A percentile compares a stretch with the other conserved stretches of the same genome.
These are phyloP conservation scores for Boletus rubroflammeus DNA, from an alignment of 768 basidiomycete species.

Conservation along the genomic window DNA sequence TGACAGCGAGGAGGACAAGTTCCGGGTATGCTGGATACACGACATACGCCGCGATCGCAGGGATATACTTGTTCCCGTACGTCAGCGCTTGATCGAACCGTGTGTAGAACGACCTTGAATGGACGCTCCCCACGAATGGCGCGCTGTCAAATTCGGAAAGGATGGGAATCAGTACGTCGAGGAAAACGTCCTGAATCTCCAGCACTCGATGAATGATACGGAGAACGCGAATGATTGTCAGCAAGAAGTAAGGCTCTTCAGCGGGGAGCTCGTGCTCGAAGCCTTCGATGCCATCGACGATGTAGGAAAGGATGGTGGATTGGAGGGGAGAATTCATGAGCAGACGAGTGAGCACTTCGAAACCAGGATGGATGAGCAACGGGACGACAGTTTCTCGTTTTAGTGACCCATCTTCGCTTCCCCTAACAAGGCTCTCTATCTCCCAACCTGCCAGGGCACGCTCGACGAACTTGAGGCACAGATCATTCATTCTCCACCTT, in stretches of 20 bases:
- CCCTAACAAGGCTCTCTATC: constrained; percentile 64
- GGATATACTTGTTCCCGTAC: constrained; percentile 67
- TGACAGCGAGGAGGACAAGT: constrained; percentile 71
- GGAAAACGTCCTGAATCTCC: constrained; percentile 84
- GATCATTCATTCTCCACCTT: constrained; percentile 83
- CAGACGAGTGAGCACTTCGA: constrained; percentile 77
- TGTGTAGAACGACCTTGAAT: constrained; percentile 66
- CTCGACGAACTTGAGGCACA: constrained; percentile 82
- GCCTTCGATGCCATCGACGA: constrained; percentile 76
- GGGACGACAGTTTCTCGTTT: constrained; percentile 53
- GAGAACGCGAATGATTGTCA: constrained; percentile 75
- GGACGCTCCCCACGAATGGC: constrained; percentile 49
- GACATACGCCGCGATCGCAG: constrained; percentile 80
- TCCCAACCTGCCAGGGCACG: constrained; percentile 79
- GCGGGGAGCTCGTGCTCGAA: constrained; percentile 68
- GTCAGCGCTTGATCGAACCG: constrained; percentile 73
- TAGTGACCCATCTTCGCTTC: constrained; percentile 47
- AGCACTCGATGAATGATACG: constrained; percentile 78
- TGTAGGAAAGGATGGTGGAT: constrained; percentile 67
- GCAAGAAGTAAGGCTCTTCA: constrained; percentile 67
- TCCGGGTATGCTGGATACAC: constrained; percentile 65
- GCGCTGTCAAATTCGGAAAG: constrained; percentile 63
- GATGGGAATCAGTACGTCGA: constrained; percentile 81
- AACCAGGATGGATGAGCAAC: constrained; percentile 77
- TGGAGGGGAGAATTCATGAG: constrained; percentile 73